These are phyloP conservation scores for Claviceps citrina DNA, from an alignment of 2,329 filamentous ascomycete genomes.

Conservation along the genomic window DNA sequence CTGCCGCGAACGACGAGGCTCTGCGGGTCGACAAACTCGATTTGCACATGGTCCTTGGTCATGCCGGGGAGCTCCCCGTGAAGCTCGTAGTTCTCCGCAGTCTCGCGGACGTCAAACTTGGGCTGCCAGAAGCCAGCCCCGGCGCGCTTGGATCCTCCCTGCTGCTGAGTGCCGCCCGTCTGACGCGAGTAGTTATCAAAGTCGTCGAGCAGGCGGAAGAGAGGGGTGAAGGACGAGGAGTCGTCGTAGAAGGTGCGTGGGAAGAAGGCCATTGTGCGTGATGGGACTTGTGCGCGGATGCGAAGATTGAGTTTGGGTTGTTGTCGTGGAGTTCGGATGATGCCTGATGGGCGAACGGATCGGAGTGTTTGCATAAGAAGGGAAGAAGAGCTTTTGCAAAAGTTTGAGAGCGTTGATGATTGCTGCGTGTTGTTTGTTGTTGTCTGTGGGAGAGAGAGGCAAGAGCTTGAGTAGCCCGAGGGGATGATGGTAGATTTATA, in stretches of 20 bases:
- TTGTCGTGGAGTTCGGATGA: constrained; percentile 12
- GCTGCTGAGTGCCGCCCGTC: constrained; percentile 6
- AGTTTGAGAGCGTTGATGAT: background rate
- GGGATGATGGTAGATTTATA: constrained; percentile 1
- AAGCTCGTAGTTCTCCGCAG: constrained; percentile 49
- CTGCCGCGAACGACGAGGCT: constrained; percentile 53
- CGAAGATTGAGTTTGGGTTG: constrained; percentile 9
- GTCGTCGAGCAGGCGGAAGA: constrained; percentile 44
- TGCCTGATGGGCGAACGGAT: constrained; percentile 11
- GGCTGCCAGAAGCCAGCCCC: constrained; percentile 41
- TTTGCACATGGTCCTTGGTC: constrained; percentile 52
- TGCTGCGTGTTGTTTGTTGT: background rate
- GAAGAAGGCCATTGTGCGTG: constrained; percentile 44
- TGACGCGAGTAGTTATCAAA: constrained; percentile 35
- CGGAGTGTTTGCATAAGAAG: constrained; percentile 14
- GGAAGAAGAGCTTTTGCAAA: too few species aligned
- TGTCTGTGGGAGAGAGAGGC: background rate
- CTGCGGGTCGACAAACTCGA: constrained; percentile 60
- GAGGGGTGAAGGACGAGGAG: constrained; percentile 32
- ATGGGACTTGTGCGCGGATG: constrained; percentile 10
- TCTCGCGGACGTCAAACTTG: constrained; percentile 59
- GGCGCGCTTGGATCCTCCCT: constrained; percentile 5
- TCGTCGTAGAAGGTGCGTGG: constrained; percentile 36
- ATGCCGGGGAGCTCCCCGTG: constrained; percentile 63
- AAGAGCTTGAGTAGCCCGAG: background rate